A percentile compares a stretch with the other conserved stretches of the same genome.
These are phyloP conservation scores for Pseudogymnoascus sp. DNA, from an alignment of 2,329 filamentous ascomycete genomes.

Conservation along the genomic window DNA sequence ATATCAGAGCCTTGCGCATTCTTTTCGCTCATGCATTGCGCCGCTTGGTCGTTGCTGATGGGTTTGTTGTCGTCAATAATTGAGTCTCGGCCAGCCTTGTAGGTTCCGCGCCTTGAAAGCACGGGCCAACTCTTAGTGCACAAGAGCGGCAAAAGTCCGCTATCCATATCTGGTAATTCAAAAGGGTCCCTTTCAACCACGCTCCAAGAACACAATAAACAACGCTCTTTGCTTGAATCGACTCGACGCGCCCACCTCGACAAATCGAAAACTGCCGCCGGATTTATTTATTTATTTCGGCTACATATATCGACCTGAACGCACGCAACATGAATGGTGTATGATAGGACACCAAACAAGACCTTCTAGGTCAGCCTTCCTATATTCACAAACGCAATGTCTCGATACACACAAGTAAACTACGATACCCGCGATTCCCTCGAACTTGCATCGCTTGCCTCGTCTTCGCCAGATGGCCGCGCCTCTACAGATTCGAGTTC, in stretches of 20 bases:
- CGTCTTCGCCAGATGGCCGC: constrained; percentile 59
- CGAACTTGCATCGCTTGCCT: constrained; percentile 90
- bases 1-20: constrained; percentile 7
- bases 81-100: not conserved
- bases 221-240: not conserved
- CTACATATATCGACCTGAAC: not conserved
- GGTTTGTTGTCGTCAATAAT: not conserved
- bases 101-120: not conserved
- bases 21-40: constrained; percentile 7
- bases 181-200: not conserved
- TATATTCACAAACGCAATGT: constrained; percentile 2
- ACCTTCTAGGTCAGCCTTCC: not conserved
- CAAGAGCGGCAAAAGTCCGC: not conserved
- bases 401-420: constrained; percentile 8
- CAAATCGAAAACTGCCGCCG: not conserved
- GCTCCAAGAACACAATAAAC: constrained; percentile 1
- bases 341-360: not conserved
- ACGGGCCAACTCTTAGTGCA: not conserved
- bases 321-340: constrained; percentile 7
- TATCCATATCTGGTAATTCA: constrained; percentile 8
- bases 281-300: not conserved
- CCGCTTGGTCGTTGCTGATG: not conserved
- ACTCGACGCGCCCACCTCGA: not conserved
- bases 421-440: constrained; percentile 67
- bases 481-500: constrained; percentile 61